Base-by-base conservation (phyloP, 208 protist genomes). In the Strigomonas culicis region DNA sequence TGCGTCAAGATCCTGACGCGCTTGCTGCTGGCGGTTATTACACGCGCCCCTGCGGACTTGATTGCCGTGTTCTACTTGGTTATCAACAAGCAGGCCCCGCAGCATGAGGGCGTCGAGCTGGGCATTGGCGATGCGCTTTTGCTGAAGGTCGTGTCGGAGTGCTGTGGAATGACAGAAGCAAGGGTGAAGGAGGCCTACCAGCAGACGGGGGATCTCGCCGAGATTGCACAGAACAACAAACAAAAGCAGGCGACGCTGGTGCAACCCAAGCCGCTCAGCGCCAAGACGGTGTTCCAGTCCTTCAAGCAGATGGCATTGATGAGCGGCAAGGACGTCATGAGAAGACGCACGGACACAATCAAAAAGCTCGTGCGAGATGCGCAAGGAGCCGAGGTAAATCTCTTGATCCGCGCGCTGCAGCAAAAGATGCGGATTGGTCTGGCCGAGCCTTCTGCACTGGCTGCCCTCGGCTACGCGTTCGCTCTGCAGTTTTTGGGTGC, bases 341-440 rank as follows among this genome's bases (percentile, higher is more conserved):
- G 92, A 22, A 90, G 88, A n/a, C 97, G 98, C 22, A 67, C 79
- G 1, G 94, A 98, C 50, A 65, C 92, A 15, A 99, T 99, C 55
- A 97, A 94, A 62, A 69, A 79, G 17, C 76, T 99, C 36, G 65
- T 99, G 13, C 90, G 97, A 15, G 79, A 93, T 46, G 88, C 86
- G 8, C 74, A 90, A 34, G 97, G 95, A 2, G 70, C 77, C 10
- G 98, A 99, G 79, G 80, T 97, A 30, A 89, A 96, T 61, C 94
- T 98, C 67, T 89, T 99, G 64, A 87, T 99, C 15, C 86, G 98
- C 15, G 93, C 97, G 4, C 74, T 99, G 19, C 92, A 99, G 73
- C 96, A 98, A 46, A 98, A 98, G 68, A 96, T 99, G 87, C 89
- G 99, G 61, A 98, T 99, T 34, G 98, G 98, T 13, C 77, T 99